Conservation (phyloP, 331 rosid genomes). For the Prunus yedoensis region DNA sequence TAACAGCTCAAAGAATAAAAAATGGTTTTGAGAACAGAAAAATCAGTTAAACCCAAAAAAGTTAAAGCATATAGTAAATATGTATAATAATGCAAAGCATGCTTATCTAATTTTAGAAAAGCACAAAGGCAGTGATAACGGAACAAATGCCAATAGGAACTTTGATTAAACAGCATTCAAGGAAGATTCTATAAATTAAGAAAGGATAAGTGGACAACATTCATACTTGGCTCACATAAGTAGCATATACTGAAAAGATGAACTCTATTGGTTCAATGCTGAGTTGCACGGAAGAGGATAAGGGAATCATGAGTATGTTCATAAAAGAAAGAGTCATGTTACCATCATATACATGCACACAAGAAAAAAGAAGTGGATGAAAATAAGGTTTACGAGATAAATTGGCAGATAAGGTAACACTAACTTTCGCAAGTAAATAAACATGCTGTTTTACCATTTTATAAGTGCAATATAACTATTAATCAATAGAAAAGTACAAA, state of each 20-base stretch:
- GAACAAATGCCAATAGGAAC: background rate
- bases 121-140: background rate
- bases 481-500: background rate
- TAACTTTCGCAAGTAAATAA: background rate
- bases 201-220: background rate
- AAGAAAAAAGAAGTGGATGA: background rate
- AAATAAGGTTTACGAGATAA: background rate
- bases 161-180: background rate
- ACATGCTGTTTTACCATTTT: background rate
- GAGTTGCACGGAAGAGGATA: background rate
- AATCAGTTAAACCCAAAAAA: background rate
- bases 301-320: background rate
- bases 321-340: constrained; percentile 15
- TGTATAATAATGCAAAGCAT: background rate
- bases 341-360: background rate
- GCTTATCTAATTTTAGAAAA: background rate
- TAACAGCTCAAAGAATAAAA: background rate
- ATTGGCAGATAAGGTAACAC: background rate
- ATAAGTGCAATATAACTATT: background rate
- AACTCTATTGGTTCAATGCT: background rate
- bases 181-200: background rate
- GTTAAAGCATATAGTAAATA: background rate
- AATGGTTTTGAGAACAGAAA: background rate
- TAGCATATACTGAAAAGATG: background rate
- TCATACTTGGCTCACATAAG: background rate